Percentiles rank a stretch among this genome's conserved stretches.
phyloP scores from a whole-genome alignment of 345 rosid genomes.

The Melaleuca quinquenervia region DNA sequence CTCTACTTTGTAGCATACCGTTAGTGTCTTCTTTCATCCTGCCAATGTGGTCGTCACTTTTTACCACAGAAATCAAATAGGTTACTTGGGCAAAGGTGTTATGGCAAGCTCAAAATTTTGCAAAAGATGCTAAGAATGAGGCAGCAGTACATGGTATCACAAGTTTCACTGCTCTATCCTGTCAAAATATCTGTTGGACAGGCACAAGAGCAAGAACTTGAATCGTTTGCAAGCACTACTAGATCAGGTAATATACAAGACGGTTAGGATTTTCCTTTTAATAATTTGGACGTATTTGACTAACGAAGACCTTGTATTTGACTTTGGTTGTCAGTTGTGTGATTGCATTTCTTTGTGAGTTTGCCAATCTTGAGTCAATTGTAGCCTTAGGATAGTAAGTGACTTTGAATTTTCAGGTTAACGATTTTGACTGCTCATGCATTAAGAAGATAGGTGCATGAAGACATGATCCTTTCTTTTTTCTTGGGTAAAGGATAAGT shows the following conservation, averaged over 20 bases:
- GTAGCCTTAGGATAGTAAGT: neutral
- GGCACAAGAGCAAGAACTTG: conserved; percentile 88
- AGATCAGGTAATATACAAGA: conserved; percentile 45
- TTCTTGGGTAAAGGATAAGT: neutral
- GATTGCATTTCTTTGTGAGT: neutral
- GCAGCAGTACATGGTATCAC: conserved; percentile 83
- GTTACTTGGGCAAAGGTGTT: conserved; percentile 61
- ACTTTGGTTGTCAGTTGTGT: neutral
- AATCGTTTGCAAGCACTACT: conserved; percentile 62
- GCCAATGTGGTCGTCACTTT: neutral
- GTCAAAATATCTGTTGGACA: conserved; percentile 67
- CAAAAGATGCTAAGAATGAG: conserved; percentile 70
- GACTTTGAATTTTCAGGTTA: too few relatives aligned
- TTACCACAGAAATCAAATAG: conserved; percentile 41
- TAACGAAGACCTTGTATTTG: neutral
- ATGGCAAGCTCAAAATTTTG: conserved; percentile 46
- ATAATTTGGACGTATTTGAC: neutral
- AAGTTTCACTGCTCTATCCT: conserved; percentile 74
- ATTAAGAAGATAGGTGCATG: neutral
- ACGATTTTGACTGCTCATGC: neutral
- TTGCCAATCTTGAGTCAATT: neutral
- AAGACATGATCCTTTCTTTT: neutral
- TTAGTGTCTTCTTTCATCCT: neutral
- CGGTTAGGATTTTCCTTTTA: neutral
- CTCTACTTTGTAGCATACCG: neutral